Percentiles rank a stretch among this genome's conserved stretches.
Evolutionary conservation across 805 yeast species (phyloP).

Genomic region (Wickerhamomyces subpelliculosus): DNA sequence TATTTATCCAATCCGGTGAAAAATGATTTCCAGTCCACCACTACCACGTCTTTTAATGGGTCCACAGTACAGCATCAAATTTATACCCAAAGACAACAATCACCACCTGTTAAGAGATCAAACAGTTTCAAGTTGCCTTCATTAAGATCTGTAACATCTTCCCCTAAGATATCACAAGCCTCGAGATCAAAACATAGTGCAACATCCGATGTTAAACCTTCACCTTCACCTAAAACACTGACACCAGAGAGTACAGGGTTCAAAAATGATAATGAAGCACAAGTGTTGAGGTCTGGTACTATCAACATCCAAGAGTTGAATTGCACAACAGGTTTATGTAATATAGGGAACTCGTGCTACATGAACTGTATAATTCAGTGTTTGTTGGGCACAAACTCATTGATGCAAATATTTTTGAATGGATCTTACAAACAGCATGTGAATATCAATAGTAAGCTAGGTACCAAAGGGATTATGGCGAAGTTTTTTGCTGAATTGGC

Average conservation of each 20-base stretch:
- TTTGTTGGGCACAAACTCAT: constrained; percentile 61
- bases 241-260: too few relatives aligned
- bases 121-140: constrained; percentile 13
- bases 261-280: too few relatives aligned
- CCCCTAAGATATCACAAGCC: constrained; percentile 1
- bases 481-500: constrained; percentile 58
- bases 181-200: too few relatives aligned
- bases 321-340: constrained; percentile 64
- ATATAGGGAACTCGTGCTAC: constrained; percentile 88
- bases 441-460: constrained; percentile 65
- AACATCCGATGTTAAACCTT: too few relatives aligned
- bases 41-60: too few relatives aligned
- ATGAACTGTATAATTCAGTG: constrained; percentile 91
- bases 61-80: too few relatives aligned
- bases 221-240: too few relatives aligned
- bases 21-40: constrained; percentile 8
- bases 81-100: constrained; percentile 9
- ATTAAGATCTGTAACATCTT: constrained; percentile 10
- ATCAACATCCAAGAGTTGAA: constrained; percentile 19
- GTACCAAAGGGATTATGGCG: constrained; percentile 76
- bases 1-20: constrained; percentile 13
- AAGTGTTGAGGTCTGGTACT: too few relatives aligned
- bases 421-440: constrained; percentile 60
- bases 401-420: constrained; percentile 55
- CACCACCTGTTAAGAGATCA: constrained; percentile 9